phyloP scores from a whole-genome alignment of 106 monocot genomes.

The Acanthochlamys bracteata region DNA sequence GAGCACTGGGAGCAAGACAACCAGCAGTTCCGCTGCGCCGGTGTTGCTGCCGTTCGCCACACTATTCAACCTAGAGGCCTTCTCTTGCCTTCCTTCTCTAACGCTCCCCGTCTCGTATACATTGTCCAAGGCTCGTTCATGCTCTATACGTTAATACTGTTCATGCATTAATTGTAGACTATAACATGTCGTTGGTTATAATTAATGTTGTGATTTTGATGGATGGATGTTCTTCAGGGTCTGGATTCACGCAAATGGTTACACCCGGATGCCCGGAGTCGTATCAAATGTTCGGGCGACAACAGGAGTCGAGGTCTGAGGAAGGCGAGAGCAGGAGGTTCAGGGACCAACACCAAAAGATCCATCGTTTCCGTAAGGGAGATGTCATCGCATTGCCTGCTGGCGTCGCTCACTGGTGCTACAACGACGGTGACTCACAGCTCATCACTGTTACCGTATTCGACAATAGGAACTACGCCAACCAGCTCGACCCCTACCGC shows the following conservation, averaged over 20 bases:
- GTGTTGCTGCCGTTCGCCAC: slow-evolving; percentile 14
- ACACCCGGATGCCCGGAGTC: slow-evolving; percentile 31
- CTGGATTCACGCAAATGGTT: slow-evolving; percentile 3
- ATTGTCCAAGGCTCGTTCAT: slow-evolving; percentile 16
- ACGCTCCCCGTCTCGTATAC: slow-evolving; percentile 21
- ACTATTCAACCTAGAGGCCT: slow-evolving; percentile 16
- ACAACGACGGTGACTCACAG: slow-evolving; percentile 50
- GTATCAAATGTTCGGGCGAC: slow-evolving; percentile 18
- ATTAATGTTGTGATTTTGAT: too few species aligned
- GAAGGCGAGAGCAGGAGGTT: slow-evolving; percentile 9
- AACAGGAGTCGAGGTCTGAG: background rate
- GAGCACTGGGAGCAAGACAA: slow-evolving; percentile 18
- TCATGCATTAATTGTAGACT: background rate
- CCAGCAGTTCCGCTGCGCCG: slow-evolving; percentile 21
- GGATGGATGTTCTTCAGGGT: slow-evolving; percentile 3
- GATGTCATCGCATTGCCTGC: slow-evolving; percentile 53
- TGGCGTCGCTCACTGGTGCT: slow-evolving; percentile 47
- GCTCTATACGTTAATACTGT: background rate
- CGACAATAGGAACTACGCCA: slow-evolving; percentile 40
- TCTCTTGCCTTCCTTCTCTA: slow-evolving; percentile 19
- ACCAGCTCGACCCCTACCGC: slow-evolving; percentile 48
- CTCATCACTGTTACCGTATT: slow-evolving; percentile 27
- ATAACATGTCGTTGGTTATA: too few species aligned
- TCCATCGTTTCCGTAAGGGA: slow-evolving; percentile 39
- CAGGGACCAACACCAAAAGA: slow-evolving; percentile 50